Evolutionary conservation across 495 filamentous ascomycete genomes (phyloP).

Genomic region (Astrothelium subdiscretum): DNA sequence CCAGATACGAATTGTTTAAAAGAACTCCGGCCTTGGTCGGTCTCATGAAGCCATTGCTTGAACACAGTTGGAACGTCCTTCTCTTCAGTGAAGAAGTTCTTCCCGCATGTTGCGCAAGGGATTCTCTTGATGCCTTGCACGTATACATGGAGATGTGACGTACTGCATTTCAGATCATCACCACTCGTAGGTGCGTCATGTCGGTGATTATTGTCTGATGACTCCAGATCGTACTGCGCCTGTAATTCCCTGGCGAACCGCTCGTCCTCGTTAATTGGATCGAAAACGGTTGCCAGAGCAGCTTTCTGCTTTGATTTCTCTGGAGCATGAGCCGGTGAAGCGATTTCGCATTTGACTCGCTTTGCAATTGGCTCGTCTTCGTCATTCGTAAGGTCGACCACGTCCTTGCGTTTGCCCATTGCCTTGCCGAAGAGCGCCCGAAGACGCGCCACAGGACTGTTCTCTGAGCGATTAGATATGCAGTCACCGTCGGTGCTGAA

Average conservation of each 20-base stretch:
- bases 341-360: neutral
- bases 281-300: neutral
- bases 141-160: neutral
- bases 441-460: neutral
- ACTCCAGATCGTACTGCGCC: conserved; percentile 1
- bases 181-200: neutral
- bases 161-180: neutral
- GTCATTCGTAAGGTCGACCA: neutral
- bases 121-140: neutral
- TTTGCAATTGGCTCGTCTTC: neutral
- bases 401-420: neutral
- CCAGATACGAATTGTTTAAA: neutral
- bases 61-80: neutral
- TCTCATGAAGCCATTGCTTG: neutral
- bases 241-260: conserved; percentile 6
- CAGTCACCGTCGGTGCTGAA: neutral
- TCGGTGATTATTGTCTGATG: neutral
- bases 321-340: neutral
- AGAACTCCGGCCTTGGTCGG: neutral
- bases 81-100: neutral
- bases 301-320: neutral
- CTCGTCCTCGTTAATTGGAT: neutral
- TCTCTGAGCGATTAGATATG: neutral
- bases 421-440: neutral
- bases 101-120: neutral